Evolutionary conservation across 2,329 filamentous ascomycete species (phyloP), one percentile per base, ranked within the genome.

Genomic region (Aspergillus sojae): DNA sequence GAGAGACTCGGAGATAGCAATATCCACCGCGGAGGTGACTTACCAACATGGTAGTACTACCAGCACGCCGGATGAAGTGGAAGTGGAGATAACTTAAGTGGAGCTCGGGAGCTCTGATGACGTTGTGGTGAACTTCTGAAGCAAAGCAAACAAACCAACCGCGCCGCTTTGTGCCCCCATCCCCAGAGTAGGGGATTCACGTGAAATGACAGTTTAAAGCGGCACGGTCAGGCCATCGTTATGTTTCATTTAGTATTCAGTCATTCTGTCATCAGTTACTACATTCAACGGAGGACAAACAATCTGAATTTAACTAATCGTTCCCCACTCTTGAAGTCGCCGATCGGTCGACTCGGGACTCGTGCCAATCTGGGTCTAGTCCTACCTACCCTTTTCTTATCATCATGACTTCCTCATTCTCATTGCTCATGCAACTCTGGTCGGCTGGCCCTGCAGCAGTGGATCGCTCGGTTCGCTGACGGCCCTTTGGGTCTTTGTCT

Each of bases 271-370:
- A 41, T 41, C 39, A 19, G 39, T 41, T 41, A 19, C 39, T 41
- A 41, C 14, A 50, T 14, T 50, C 10, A 50, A 26, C 45, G 12
- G 21, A 50, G 16, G 26, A 30, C 23, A 50, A 50, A 50, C 46
- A 30, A 50, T 30, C 14, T 30, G 26, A n/a, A 28, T 16, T 50
- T 28, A 28, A 50, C 46, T 50, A 52, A 19, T 52, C 10, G 30
- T 50, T 28, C 46, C 46, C 46, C 26, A 32, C 28, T n/a, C 7
- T 28, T 28, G 28, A 32, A 52, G 48, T 52, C 26, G 28, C 28
- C 28, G 28, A 52, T 52, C 48, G 48, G 48, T 52, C n/a, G 48
- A 52, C 21, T 52, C 48, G 48, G 48, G 48, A 52, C 48, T 52
- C 48, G 48, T 52, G 19, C 48, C 48, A 32, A 32, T 34, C 48